Percentiles rank a stretch among this genome's conserved stretches.
These are phyloP conservation scores for Sarocladiaceae sp. DNA, from an alignment of 2,329 filamentous ascomycete species.

Conservation along the genomic window DNA sequence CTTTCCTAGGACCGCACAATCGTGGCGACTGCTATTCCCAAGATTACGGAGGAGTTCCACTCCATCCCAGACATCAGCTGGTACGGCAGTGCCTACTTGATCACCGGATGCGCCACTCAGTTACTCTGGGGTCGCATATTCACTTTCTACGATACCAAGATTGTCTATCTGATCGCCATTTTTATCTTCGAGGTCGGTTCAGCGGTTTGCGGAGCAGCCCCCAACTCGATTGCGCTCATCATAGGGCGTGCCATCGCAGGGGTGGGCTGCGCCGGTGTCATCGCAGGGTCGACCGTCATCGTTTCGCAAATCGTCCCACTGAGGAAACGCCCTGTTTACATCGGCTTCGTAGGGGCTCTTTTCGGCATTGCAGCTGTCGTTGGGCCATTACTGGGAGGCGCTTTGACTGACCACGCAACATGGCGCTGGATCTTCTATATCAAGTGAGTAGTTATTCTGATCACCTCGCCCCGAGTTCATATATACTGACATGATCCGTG, in stretches of 20 bases:
- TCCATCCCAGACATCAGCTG: constrained; percentile 56
- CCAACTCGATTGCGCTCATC: constrained; percentile 47
- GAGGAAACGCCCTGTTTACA: constrained; percentile 1
- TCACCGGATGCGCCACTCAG: constrained; percentile 22
- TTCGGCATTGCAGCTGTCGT: constrained; percentile 25
- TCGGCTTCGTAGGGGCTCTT: constrained; percentile 30
- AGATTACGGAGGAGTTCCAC: constrained; percentile 51
- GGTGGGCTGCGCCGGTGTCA: constrained; percentile 50
- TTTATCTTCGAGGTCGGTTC: constrained; percentile 49
- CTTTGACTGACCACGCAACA: constrained; percentile 17
- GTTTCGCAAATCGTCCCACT: constrained; percentile 4
- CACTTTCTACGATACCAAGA: constrained; percentile 45
- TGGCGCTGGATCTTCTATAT: constrained; percentile 17
- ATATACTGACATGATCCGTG: neutral
- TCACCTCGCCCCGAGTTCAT: neutral
- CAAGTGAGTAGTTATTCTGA: constrained; percentile 10
- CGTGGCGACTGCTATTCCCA: constrained; percentile 47
- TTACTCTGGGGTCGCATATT: constrained; percentile 49
- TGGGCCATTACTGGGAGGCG: constrained; percentile 17
- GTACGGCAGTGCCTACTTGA: constrained; percentile 53
- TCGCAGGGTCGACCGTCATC: constrained; percentile 43
- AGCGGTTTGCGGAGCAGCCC: constrained; percentile 47
- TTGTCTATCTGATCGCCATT: constrained; percentile 40
- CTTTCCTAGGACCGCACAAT: constrained; percentile 41
- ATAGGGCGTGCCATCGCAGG: constrained; percentile 51